Conservation (phyloP, 192 early-diverging fungal genomes). For the Mortierella hygrophila region DNA sequence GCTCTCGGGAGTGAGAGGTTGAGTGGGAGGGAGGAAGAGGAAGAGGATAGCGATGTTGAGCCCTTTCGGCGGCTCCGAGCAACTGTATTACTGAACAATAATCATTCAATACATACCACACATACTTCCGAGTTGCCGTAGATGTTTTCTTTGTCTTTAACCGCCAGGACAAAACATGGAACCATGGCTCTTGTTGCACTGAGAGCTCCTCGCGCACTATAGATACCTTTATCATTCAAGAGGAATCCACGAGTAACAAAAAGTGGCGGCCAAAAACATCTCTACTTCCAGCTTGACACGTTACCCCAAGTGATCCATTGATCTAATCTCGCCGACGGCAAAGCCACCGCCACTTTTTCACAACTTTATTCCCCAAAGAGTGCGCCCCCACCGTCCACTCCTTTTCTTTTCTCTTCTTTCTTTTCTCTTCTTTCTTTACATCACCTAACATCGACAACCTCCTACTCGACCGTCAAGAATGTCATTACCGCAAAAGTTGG, state of each 20-base stretch:
- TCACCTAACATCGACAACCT: too few species aligned
- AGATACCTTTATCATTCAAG: too few species aligned
- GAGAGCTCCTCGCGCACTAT: too few species aligned
- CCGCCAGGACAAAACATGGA: too few species aligned
- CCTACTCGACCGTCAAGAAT: neutral
- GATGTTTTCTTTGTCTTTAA: too few species aligned
- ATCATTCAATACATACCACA: too few species aligned
- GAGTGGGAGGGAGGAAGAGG: neutral
- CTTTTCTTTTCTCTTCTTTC: neutral
- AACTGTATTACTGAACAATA: too few species aligned
- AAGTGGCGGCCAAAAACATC: neutral
- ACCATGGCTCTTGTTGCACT: too few species aligned
- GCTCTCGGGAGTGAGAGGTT: neutral
- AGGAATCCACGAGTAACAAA: too few species aligned
- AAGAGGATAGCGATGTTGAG: neutral
- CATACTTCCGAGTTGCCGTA: too few species aligned
- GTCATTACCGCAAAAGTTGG: slow-evolving; percentile 27
- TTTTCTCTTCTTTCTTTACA: neutral
- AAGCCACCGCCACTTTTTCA: slow-evolving; percentile 8
- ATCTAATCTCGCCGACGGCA: neutral
- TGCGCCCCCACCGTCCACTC: too few species aligned
- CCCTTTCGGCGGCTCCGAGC: neutral
- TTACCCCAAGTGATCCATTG: neutral
- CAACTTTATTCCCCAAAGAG: neutral
- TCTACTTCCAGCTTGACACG: neutral